Conservation (phyloP, 441 rosid genomes). For the Pelargonium cotyledonis region DNA sequence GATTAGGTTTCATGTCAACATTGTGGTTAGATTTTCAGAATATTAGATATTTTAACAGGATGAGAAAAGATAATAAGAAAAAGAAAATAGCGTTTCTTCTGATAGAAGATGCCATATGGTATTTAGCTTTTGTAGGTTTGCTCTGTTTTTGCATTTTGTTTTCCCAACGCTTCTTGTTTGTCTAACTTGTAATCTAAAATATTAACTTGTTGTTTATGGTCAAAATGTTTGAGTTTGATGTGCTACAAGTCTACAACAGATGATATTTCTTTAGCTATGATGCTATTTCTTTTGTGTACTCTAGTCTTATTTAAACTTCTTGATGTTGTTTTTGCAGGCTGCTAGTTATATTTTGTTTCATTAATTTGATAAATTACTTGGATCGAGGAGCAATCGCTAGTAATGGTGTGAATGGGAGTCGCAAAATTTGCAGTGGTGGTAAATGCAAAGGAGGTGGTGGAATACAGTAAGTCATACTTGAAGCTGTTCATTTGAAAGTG, state of each 20-base stretch:
- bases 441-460: constrained; percentile 78
- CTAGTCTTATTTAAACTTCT: not conserved
- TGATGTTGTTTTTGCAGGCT: constrained; percentile 45
- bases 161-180: too few relatives aligned
- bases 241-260: too few relatives aligned
- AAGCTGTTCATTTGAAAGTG: constrained; percentile 11
- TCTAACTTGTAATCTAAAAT: too few relatives aligned
- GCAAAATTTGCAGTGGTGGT: constrained; percentile 50
- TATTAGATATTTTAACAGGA: too few relatives aligned
- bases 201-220: too few relatives aligned
- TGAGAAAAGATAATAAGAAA: too few relatives aligned
- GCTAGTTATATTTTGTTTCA: constrained; percentile 67
- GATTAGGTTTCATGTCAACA: too few relatives aligned
- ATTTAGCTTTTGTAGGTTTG: too few relatives aligned
- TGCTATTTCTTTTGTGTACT: not conserved
- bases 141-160: too few relatives aligned
- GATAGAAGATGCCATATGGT: too few relatives aligned
- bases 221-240: not conserved
- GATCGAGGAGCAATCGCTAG: constrained; percentile 97
- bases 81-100: too few relatives aligned
- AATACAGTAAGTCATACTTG: constrained; percentile 67
- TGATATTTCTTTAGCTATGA: not conserved
- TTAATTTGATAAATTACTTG: constrained; percentile 76
- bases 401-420: constrained; percentile 92
- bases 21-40: too few relatives aligned